A percentile compares a stretch with the other conserved stretches of the same genome.
phyloP scores from a whole-genome alignment of 2,329 filamentous ascomycete species.

The Claviceps africana region DNA sequence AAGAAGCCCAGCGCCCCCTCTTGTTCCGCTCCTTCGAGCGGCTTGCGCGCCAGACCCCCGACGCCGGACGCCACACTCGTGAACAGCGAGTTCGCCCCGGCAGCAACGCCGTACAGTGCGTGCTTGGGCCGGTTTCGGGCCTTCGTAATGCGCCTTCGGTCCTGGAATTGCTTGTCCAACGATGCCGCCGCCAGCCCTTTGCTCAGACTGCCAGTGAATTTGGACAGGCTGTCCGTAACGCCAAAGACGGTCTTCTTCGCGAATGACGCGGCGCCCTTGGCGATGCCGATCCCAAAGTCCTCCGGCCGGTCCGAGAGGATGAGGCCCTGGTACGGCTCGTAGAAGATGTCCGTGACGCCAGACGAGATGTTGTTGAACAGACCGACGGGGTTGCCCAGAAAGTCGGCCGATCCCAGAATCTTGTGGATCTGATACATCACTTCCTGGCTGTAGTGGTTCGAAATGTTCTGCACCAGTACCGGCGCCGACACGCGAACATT shows the following conservation, averaged over 20 bases:
- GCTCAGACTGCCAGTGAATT: slow-evolving; percentile 91
- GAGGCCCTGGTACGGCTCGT: slow-evolving; percentile 95
- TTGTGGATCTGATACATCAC: slow-evolving; percentile 93
- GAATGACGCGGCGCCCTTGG: slow-evolving; percentile 91
- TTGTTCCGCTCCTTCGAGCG: slow-evolving; percentile 87
- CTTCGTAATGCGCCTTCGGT: slow-evolving; percentile 83
- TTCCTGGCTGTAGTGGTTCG: slow-evolving; percentile 93
- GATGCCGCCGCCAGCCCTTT: slow-evolving; percentile 93
- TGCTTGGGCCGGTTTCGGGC: slow-evolving; percentile 93
- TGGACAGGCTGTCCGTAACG: slow-evolving; percentile 92
- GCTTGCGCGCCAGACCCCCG: slow-evolving; percentile 82
- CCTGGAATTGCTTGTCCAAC: slow-evolving; percentile 96
- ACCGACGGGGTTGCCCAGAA: slow-evolving; percentile 92
- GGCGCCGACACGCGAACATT: slow-evolving; percentile 84
- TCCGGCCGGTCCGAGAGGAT: slow-evolving; percentile 94
- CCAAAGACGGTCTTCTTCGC: slow-evolving; percentile 98
- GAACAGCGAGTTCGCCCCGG: slow-evolving; percentile 88
- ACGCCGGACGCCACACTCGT: slow-evolving; percentile 88
- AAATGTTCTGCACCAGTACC: slow-evolving; percentile 71
- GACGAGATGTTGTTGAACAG: slow-evolving; percentile 98
- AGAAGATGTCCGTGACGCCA: slow-evolving; percentile 95
- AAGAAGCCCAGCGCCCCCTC: slow-evolving; percentile 91
- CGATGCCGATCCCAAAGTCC: slow-evolving; percentile 87
- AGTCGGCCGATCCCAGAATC: slow-evolving; percentile 91
- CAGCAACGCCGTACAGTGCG: slow-evolving; percentile 88